Evolutionary conservation across 148 eudicot genomes (phyloP).

Genomic region (Vaccinium myrtillus): DNA sequence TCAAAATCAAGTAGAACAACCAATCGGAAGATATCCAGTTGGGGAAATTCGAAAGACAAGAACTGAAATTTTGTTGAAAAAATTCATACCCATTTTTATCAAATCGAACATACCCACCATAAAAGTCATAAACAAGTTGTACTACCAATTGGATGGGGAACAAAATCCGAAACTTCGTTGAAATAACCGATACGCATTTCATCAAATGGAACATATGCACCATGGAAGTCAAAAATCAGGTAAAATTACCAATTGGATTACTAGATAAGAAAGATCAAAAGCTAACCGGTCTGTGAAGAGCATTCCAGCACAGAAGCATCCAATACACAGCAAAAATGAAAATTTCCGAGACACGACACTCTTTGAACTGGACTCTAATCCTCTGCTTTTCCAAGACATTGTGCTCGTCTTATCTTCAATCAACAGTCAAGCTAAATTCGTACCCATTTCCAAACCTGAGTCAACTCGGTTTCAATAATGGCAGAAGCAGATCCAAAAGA

Average conservation of each 20-base stretch:
- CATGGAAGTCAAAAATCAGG: constrained; percentile 1
- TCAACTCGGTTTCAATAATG: constrained; percentile 16
- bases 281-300: constrained; percentile 76
- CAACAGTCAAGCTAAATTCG: constrained; percentile 10
- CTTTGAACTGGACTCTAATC: constrained; percentile 46
- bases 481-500: constrained; percentile 19
- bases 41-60: not conserved
- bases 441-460: constrained; percentile 23
- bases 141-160: not conserved
- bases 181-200: not conserved
- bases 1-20: not conserved
- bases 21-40: not conserved
- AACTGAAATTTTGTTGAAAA: not conserved
- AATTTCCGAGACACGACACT: constrained; percentile 49
- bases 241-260: not conserved
- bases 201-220: not conserved
- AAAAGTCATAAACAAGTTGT: not conserved
- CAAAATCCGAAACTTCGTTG: not conserved
- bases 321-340: constrained; percentile 63
- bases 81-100: not conserved
- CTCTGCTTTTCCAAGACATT: constrained; percentile 65
- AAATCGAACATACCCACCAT: not conserved
- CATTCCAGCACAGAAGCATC: constrained; percentile 87
- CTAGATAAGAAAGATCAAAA: not conserved
- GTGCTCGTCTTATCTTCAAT: not conserved